A percentile compares a stretch with the other conserved stretches of the same genome.
Evolutionary conservation across 306 rosid genomes (phyloP).

Genomic region (Benincasa hispida): DNA sequence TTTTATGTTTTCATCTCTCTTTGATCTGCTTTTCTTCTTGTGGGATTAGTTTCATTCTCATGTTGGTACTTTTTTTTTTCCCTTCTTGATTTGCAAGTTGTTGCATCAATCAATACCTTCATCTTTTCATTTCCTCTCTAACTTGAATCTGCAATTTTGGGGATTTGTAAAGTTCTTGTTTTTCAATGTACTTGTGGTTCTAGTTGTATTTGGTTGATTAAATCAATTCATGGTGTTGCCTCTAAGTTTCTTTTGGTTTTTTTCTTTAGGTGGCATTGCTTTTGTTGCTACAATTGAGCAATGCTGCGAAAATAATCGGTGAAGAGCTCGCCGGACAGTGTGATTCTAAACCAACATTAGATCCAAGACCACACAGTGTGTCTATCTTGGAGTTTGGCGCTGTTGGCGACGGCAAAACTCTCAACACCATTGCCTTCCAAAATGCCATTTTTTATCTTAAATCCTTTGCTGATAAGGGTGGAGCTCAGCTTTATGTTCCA

Average conservation of each 20-base stretch:
- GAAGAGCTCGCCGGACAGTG: conserved; percentile 42
- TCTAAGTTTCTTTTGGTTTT: background rate
- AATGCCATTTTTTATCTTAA: conserved; percentile 93
- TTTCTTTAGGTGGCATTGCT: conserved; percentile 59
- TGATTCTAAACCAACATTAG: conserved; percentile 25
- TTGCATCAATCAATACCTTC: background rate
- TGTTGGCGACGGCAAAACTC: conserved; percentile 87
- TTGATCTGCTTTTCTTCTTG: background rate
- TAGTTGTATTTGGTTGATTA: background rate
- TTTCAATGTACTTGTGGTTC: background rate
- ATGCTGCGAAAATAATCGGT: conserved; percentile 34
- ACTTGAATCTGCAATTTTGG: background rate
- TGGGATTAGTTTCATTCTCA: background rate
- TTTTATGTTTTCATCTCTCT: background rate
- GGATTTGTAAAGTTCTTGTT: background rate
- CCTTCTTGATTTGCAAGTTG: background rate
- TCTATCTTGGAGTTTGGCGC: conserved; percentile 92
- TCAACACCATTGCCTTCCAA: conserved; percentile 85
- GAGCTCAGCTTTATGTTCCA: conserved; percentile 94
- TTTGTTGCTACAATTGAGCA: conserved; percentile 62
- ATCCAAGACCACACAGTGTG: conserved; percentile 89
- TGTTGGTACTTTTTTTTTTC: background rate
- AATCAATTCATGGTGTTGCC: background rate
- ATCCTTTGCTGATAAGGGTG: conserved; percentile 96
- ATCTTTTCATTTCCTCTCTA: background rate